phyloP scores from a whole-genome alignment of 345 rosid genomes.

The Mallotus nudiflorus region DNA sequence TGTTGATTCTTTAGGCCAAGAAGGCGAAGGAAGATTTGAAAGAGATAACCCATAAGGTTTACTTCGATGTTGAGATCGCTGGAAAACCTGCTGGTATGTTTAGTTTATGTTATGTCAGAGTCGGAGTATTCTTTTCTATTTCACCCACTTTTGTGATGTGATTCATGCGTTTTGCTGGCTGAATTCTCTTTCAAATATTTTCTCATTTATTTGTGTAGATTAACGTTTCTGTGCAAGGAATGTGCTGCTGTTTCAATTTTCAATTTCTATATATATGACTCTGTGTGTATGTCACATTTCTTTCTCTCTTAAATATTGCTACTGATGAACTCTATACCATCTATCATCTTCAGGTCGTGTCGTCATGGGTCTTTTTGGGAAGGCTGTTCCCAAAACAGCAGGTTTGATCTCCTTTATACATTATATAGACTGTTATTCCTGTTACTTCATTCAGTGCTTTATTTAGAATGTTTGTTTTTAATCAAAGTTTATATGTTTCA shows the following conservation, averaged over 20 bases:
- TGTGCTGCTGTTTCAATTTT: too few species aligned
- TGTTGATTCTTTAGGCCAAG: slow-evolving; percentile 65
- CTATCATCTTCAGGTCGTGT: slow-evolving; percentile 70
- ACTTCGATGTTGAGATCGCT: slow-evolving; percentile 82
- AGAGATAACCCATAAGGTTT: slow-evolving; percentile 85
- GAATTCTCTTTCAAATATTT: too few species aligned
- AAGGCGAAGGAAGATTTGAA: slow-evolving; percentile 53
- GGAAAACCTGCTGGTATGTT: slow-evolving; percentile 90
- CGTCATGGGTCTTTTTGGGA: slow-evolving; percentile 86
- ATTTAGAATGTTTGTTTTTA: slow-evolving; percentile 11
- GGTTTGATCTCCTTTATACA: slow-evolving; percentile 51
- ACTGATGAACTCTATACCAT: too few species aligned
- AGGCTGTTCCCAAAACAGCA: slow-evolving; percentile 87
- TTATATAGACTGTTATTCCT: background rate
- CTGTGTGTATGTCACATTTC: background rate
- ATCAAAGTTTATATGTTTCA: slow-evolving; percentile 11
- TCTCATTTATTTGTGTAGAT: too few species aligned
- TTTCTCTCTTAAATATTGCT: background rate
- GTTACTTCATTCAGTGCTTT: background rate
- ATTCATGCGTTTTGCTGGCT: too few species aligned
- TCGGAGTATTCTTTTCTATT: background rate
- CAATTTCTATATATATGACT: too few species aligned
- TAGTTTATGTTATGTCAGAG: too few species aligned
- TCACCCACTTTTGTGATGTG: too few species aligned
- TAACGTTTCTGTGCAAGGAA: too few species aligned